phyloP scores from a whole-genome alignment of 441 rosid genomes.

The Theobroma grandiflorum region DNA sequence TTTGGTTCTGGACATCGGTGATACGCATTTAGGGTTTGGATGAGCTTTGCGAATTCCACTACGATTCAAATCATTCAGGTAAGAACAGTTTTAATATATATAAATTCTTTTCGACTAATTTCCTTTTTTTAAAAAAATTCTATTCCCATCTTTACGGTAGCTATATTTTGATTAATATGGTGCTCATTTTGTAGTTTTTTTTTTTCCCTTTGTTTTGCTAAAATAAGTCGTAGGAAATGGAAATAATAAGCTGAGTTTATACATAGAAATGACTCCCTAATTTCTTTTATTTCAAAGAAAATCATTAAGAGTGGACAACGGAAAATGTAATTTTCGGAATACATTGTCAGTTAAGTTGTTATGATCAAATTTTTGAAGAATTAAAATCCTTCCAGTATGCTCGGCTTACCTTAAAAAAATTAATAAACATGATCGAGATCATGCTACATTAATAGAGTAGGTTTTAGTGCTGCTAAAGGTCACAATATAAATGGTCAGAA shows the following conservation, averaged over 20 bases:
- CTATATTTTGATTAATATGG: not conserved
- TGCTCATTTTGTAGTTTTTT: not conserved
- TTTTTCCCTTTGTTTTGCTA: not conserved
- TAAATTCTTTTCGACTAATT: too few relatives aligned
- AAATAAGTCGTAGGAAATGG: not conserved
- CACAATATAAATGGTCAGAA: not conserved
- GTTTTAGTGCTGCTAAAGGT: not conserved
- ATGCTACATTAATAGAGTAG: conserved; percentile 3
- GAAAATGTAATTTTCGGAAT: conserved; percentile 9
- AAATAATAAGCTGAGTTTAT: not conserved
- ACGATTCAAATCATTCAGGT: conserved; percentile 18
- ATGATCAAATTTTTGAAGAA: not conserved
- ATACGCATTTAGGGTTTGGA: not conserved
- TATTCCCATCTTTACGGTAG: too few relatives aligned
- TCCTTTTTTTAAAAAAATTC: too few relatives aligned
- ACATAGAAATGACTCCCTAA: not conserved
- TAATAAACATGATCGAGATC: not conserved
- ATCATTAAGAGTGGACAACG: not conserved
- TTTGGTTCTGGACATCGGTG: not conserved
- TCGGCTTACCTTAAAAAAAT: not conserved
- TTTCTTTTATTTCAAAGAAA: not conserved
- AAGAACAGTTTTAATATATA: not conserved
- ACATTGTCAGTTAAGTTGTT: not conserved
- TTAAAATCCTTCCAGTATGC: not conserved
- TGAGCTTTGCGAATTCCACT: conserved; percentile 2